Conservation (phyloP, 306 rosid species). For the Vigna hirtella region DNA sequence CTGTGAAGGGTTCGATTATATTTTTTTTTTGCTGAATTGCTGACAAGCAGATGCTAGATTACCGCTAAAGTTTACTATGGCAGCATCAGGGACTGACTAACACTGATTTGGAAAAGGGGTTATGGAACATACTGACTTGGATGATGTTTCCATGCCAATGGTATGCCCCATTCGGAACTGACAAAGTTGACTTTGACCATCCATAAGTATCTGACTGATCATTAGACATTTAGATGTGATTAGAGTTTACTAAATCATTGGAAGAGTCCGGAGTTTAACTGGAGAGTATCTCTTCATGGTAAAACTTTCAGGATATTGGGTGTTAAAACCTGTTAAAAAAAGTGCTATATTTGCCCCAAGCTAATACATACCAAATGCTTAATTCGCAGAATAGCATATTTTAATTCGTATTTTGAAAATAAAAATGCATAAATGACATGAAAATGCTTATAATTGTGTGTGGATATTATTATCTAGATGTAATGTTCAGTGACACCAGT, state of each 20-base stretch:
- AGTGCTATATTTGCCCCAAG: no score
- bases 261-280: neutral
- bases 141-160: conserved; percentile 10
- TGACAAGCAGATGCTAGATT: conserved; percentile 19
- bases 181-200: neutral
- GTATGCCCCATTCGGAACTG: conserved; percentile 16
- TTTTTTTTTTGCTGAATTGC: conserved; percentile 35
- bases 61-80: conserved; percentile 8
- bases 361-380: no score
- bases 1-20: conserved; percentile 32
- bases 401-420: neutral
- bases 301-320: neutral
- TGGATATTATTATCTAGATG: no score
- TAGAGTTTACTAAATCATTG: neutral
- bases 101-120: neutral
- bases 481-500: no score
- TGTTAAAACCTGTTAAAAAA: neutral
- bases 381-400: no score
- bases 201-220: no score
- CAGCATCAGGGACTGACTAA: neutral
- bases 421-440: no score
- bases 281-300: neutral
- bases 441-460: no score
- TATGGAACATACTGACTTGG: neutral
- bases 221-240: no score